phyloP scores from a whole-genome alignment of 2,329 filamentous ascomycete genomes.

The Sporothrix brunneoviolacea region DNA sequence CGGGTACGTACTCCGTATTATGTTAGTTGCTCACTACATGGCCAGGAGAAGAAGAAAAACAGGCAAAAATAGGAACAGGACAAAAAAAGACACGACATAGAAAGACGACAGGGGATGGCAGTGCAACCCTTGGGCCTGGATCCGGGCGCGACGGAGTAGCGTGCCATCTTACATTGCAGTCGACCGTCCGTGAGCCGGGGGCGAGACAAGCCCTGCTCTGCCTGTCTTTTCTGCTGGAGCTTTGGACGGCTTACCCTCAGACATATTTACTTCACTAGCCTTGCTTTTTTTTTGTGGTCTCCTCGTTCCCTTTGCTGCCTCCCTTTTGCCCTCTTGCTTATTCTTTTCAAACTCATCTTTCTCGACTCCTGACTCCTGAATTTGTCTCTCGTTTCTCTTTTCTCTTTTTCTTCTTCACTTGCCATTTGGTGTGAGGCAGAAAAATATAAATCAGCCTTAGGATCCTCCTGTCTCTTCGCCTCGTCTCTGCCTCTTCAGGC shows the following conservation, averaged over 20 bases:
- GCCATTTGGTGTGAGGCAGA: neutral
- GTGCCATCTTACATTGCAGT: neutral
- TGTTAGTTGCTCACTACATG: no score
- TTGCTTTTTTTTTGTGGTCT: neutral
- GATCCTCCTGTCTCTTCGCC: neutral
- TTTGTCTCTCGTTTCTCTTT: neutral
- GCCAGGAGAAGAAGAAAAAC: constrained; percentile 2
- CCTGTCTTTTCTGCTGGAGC: neutral
- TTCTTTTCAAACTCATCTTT: constrained; percentile 2
- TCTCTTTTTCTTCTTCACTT: neutral
- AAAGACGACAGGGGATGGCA: neutral
- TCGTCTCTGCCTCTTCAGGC: neutral
- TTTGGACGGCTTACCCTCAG: no score
- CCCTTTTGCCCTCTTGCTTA: neutral
- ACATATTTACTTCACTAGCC: neutral
- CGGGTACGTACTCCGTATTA: no score
- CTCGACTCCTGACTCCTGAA: neutral
- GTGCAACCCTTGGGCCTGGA: constrained; percentile 4
- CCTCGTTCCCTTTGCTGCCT: neutral
- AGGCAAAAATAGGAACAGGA: neutral
- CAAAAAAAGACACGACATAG: constrained; percentile 1
- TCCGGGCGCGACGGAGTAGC: neutral
- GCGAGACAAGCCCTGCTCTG: neutral
- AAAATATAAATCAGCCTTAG: neutral
- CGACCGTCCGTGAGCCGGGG: constrained; percentile 6